A percentile compares a stretch with the other conserved stretches of the same genome.
Conservation (phyloP, 2,329 filamentous ascomycete genomes). For the Elsinoe arachidis region DNA sequence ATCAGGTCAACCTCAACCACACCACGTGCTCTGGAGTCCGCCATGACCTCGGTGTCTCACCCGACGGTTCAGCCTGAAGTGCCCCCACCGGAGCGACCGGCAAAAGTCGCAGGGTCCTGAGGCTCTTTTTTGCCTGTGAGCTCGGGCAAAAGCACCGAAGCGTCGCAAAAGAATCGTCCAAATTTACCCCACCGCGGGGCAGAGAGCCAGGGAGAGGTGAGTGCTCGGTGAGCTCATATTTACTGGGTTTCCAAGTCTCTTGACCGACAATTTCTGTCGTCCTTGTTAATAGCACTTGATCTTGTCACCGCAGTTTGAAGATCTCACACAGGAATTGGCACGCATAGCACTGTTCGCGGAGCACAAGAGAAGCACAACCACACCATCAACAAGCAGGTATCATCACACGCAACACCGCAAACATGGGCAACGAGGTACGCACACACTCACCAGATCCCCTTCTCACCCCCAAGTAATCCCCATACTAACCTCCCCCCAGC, state of each 20-base stretch:
- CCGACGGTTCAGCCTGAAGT: background rate
- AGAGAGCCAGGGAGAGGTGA: background rate
- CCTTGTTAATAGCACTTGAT: background rate
- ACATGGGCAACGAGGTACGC: slow-evolving; percentile 10
- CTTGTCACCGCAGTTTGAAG: background rate
- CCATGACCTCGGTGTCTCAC: no score
- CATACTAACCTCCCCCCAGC: background rate
- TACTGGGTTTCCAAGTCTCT: background rate
- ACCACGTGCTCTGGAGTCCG: no score
- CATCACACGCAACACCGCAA: background rate
- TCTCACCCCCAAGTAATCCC: no score
- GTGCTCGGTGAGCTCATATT: background rate
- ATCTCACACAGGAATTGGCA: background rate
- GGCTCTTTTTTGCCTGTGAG: slow-evolving; percentile 10
- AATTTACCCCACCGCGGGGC: background rate
- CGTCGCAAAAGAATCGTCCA: no score
- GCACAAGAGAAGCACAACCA: background rate
- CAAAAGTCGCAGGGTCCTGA: no score
- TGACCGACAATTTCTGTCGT: background rate
- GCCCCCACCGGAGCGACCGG: slow-evolving; percentile 2
- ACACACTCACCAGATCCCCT: no score
- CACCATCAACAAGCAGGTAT: no score
- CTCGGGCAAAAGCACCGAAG: no score
- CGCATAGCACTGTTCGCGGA: background rate
- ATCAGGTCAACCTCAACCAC: no score